Percentiles rank a stretch among this genome's conserved stretches.
phyloP scores from a whole-genome alignment of 805 yeast genomes.

The Suhomyces emberorum region DNA sequence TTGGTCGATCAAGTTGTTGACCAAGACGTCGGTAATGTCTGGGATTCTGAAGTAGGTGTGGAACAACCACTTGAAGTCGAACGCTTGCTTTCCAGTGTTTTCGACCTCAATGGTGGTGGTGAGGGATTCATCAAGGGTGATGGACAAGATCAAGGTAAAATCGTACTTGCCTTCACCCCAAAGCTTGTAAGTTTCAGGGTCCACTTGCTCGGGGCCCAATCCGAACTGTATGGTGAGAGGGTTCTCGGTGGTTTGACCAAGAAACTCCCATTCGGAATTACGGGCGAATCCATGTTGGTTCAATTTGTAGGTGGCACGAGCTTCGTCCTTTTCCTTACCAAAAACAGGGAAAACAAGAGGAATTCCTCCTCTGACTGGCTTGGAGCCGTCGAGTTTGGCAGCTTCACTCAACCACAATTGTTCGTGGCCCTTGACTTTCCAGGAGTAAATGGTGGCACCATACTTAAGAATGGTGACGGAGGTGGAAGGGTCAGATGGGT shows the following conservation, averaged over 20 bases:
- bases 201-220: slow-evolving; percentile 79
- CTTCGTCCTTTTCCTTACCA: slow-evolving; percentile 60
- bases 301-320: slow-evolving; percentile 56
- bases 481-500: slow-evolving; percentile 50
- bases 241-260: slow-evolving; percentile 72
- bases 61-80: slow-evolving; percentile 92
- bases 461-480: slow-evolving; percentile 68
- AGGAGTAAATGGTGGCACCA: slow-evolving; percentile 87
- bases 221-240: slow-evolving; percentile 84
- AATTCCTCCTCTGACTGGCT: slow-evolving; percentile 96
- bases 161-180: slow-evolving; percentile 59
- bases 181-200: slow-evolving; percentile 51
- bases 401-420: slow-evolving; percentile 78
- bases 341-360: slow-evolving; percentile 94
- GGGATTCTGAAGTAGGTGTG: slow-evolving; percentile 79
- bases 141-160: slow-evolving; percentile 47
- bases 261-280: slow-evolving; percentile 85
- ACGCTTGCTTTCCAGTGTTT: slow-evolving; percentile 61
- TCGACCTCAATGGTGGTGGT: slow-evolving; percentile 71
- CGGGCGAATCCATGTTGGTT: slow-evolving; percentile 98
- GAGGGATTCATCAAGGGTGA: slow-evolving; percentile 51
- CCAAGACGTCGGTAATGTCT: slow-evolving; percentile 75
- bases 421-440: slow-evolving; percentile 68
- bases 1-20: slow-evolving; percentile 75
- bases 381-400: slow-evolving; percentile 85